Base-by-base conservation (phyloP, 1,284 basidiomycete species). In the Cryptococcus jaspeensis region DNA sequence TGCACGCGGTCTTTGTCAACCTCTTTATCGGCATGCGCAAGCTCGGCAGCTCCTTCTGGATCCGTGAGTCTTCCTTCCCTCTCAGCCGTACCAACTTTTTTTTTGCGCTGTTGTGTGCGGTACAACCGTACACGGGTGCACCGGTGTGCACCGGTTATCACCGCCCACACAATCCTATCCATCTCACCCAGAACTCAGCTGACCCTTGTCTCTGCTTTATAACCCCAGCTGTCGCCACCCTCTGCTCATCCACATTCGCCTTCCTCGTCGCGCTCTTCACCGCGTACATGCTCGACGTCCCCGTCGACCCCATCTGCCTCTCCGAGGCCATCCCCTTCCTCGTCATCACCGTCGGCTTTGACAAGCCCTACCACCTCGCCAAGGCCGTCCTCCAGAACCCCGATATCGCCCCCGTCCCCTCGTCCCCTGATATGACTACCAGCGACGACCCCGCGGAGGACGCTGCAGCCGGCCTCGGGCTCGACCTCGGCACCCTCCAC, bases 321-420 rank as follows among this genome's bases (percentile, higher is more conserved):
- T 93, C 91, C 15, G 96, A 99, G 76, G 94, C 95, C 0, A 83
- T 99, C 1, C 95, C 95, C 0, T 99, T 99, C 86, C 82, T 99
- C 39, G 94, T 99, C 43, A 96, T 96, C 76, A 95, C 92, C 0
- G 87, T 99, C 56, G 95, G 95, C 13, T 99, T 98, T 73, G 95
- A 99, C 79, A 99, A 99, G 78, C 95, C 94, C 0, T 88, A 94
- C 58, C 85, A 91, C 12, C 85, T 99, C 40, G 93, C 93, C 0
- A 84, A 88, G 28, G 90, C 93, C 12, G 89, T 98, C 37, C 92
- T 98, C 77, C 84, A 86, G 20, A 90, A 94, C 67, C 89, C 91
- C 3, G 87, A 92, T 62, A 83, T 82, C 64, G 77, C 79, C 1
- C 81, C 82, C 20, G 70, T 77, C 20, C 65, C 75, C 36, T 66